Evolutionary conservation across 768 basidiomycete species (phyloP), one percentile per base, ranked within the genome.

Genomic region (Boletus speciosus): DNA sequence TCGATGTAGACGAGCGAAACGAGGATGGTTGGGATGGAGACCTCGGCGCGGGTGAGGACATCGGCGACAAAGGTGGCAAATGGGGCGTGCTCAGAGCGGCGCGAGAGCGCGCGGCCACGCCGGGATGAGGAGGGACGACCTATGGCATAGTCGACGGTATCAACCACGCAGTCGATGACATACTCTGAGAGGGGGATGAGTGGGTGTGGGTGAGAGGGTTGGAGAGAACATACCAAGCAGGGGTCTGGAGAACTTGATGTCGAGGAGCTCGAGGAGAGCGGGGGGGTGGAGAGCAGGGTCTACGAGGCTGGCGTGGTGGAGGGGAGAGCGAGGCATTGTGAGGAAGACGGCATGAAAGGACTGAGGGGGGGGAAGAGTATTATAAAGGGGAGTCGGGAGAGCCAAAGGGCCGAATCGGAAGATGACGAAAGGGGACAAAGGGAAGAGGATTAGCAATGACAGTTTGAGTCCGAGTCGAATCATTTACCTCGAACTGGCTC

Each of bases 121-220:
- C 71, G 66, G 0, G 80, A 79, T 16, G 82, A 77, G 19, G 83
- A 78, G 16, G 85, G 76, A 29, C 84, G 79, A n/a, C 84, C 82
- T 71, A 90, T 81, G 14, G 88, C 86, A 64, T 78, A 88, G 71
- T 88, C 85, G 49, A 90, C 88, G 0, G 87, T 84, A 56, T 90
- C 87, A 6, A 79, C 73, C 8, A 89, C 84, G 23, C 70, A 76
- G 68, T 90, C 86, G 14, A 87, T 79, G 52, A 86, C 73, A 70
- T 87, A 84, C 52, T 90, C 88, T 90, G n/a, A 45, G 45, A 29
- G 6, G 14, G 47, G 38, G 14, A 36, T 56, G 16, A 53, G 52
- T 0, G 8, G 32, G 53, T 5, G 25, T 2, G 36, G 5, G 47
- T 16, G 23, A 12, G 38, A 23, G 55, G 31, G 37, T 37, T 9